Evolutionary conservation across 1,139 yeast species (phyloP).

Genomic region (Saccharomyces pastorianus): DNA sequence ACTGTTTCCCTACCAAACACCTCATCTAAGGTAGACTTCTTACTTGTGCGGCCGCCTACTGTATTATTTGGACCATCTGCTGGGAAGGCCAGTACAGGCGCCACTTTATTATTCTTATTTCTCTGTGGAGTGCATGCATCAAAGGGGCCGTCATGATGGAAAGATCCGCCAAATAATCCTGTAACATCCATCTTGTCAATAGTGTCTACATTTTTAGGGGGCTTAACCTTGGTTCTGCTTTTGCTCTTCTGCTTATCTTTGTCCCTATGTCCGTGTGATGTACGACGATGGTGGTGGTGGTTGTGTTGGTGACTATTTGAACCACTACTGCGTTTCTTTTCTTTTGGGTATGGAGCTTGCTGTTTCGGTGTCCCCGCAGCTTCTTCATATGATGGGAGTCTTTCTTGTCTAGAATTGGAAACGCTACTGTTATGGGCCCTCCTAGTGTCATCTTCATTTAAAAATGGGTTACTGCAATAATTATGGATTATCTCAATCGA

Average conservation of each 20-base stretch:
- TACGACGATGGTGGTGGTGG: constrained; percentile 6
- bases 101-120: constrained; percentile 66
- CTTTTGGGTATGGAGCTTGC: not conserved
- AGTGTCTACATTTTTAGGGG: constrained; percentile 52
- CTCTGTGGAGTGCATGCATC: constrained; percentile 97
- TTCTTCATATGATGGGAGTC: not conserved
- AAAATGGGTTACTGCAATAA: not conserved
- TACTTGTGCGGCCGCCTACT: constrained; percentile 47
- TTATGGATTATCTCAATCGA: not conserved
- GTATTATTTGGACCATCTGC: constrained; percentile 86
- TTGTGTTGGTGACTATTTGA: constrained; percentile 7
- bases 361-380: not conserved
- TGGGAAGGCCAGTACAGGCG: constrained; percentile 93
- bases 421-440: not conserved
- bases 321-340: not conserved
- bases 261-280: not conserved
- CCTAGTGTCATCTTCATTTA: not conserved
- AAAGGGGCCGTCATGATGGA: constrained; percentile 98
- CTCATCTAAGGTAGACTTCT: constrained; percentile 22
- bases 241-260: constrained; percentile 29
- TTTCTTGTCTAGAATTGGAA: not conserved
- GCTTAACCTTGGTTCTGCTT: constrained; percentile 41
- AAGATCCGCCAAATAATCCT: constrained; percentile 82
- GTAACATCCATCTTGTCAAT: constrained; percentile 93
- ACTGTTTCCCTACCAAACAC: constrained; percentile 11